Percentiles rank a stretch among this genome's conserved stretches.
phyloP scores from a whole-genome alignment of 257 asterid genomes.

The Solanum ossicruentum region DNA sequence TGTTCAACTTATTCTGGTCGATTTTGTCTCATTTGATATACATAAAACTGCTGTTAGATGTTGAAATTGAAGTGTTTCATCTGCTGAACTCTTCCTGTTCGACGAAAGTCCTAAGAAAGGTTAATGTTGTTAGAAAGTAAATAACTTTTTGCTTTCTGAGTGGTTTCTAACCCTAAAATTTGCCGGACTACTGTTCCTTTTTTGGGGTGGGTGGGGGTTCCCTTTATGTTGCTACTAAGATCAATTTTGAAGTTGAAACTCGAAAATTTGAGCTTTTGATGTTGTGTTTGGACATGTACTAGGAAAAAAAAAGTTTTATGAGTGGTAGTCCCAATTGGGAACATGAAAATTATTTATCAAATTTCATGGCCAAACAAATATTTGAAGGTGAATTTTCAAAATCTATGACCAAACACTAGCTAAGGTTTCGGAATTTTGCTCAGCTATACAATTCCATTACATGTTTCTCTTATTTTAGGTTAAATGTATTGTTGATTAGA shows the following conservation, averaged over 20 bases:
- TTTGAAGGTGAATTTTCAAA: background rate
- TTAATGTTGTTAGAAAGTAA: background rate
- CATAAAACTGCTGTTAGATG: background rate
- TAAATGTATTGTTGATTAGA: background rate
- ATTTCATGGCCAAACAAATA: background rate
- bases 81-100: background rate
- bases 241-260: background rate
- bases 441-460: background rate
- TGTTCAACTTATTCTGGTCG: background rate
- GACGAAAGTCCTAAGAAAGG: background rate
- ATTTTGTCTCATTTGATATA: background rate
- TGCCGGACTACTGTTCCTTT: background rate
- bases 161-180: background rate
- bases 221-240: background rate
- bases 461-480: background rate
- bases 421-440: background rate
- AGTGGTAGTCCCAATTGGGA: background rate
- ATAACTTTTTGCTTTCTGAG: background rate
- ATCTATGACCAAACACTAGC: background rate
- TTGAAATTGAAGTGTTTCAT: background rate
- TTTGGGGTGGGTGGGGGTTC: background rate
- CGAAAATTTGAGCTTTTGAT: background rate
- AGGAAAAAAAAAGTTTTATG: background rate
- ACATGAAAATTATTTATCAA: background rate
- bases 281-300: background rate